phyloP scores from a whole-genome alignment of 2,329 filamentous ascomycete species.

The Tolypocladium cylindrosporum region DNA sequence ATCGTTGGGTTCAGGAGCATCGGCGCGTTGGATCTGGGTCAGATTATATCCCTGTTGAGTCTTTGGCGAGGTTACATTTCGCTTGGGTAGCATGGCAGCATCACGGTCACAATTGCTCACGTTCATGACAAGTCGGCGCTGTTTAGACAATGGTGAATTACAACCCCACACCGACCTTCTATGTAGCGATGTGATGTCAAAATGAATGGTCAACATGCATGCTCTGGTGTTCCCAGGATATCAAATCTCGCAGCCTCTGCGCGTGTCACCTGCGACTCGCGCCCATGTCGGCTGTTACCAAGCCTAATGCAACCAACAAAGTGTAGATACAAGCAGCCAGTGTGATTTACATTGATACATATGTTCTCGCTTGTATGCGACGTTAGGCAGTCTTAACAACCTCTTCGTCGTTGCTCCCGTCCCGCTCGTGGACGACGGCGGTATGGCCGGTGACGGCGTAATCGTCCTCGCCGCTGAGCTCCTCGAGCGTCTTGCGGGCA shows the following conservation, averaged over 20 bases:
- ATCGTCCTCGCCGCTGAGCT: conserved; percentile 34
- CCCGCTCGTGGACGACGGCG: background rate
- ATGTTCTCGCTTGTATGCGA: background rate
- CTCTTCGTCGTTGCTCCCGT: conserved; percentile 1
- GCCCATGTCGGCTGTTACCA: background rate
- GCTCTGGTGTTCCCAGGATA: background rate
- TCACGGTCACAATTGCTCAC: background rate
- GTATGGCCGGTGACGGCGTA: conserved; percentile 10
- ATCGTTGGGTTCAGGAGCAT: background rate
- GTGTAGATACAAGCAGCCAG: background rate
- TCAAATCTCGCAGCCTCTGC: background rate
- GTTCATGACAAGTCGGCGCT: background rate
- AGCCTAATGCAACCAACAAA: background rate
- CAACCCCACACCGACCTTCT: background rate
- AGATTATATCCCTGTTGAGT: background rate
- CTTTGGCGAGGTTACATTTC: too few species aligned
- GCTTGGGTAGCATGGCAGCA: background rate
- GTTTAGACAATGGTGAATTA: background rate
- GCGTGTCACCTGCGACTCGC: background rate
- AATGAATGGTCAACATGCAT: background rate
- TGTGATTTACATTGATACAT: background rate
- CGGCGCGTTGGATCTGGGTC: background rate
- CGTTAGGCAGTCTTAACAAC: conserved; percentile 2
- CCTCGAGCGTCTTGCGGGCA: conserved; percentile 63
- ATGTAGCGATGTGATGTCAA: background rate